Evolutionary conservation across 768 basidiomycete species (phyloP).

Genomic region (Boletus edulis): DNA sequence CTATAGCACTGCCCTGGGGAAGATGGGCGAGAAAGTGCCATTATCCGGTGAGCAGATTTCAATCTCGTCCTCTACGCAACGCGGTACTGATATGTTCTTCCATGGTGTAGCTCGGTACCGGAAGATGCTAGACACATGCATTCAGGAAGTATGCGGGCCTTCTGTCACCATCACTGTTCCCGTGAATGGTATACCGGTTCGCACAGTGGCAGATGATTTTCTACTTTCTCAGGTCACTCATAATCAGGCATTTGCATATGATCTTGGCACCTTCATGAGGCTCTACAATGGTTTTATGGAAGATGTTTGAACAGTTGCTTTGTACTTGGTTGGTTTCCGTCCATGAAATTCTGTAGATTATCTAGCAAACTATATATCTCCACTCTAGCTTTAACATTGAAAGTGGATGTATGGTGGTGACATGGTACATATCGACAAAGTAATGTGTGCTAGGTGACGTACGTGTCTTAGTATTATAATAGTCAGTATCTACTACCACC

Average conservation of each 20-base stretch:
- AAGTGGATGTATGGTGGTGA: no score
- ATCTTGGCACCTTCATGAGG: constrained; percentile 12
- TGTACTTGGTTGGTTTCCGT: background rate
- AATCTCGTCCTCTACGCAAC: background rate
- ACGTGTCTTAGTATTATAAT: no score
- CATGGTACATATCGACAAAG: no score
- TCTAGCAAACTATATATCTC: no score
- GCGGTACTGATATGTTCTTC: background rate
- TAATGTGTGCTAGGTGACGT: no score
- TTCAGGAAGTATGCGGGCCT: constrained; percentile 11
- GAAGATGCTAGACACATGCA: constrained; percentile 20
- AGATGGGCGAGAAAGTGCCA: constrained; percentile 66
- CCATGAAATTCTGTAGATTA: no score
- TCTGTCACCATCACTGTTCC: constrained; percentile 1
- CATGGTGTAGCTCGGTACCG: constrained; percentile 19
- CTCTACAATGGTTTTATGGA: constrained; percentile 2
- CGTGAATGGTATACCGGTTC: constrained; percentile 1
- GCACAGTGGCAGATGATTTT: constrained; percentile 6
- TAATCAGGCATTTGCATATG: constrained; percentile 1
- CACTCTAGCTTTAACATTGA: no score
- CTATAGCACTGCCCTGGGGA: constrained; percentile 52
- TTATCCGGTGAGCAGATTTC: constrained; percentile 45
- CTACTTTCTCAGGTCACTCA: constrained; percentile 12
- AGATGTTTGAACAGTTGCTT: constrained; percentile 1
- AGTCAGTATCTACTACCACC: no score